Evolutionary conservation across 495 filamentous ascomycete species (phyloP).

Genomic region (Geoglossum glabrum): DNA sequence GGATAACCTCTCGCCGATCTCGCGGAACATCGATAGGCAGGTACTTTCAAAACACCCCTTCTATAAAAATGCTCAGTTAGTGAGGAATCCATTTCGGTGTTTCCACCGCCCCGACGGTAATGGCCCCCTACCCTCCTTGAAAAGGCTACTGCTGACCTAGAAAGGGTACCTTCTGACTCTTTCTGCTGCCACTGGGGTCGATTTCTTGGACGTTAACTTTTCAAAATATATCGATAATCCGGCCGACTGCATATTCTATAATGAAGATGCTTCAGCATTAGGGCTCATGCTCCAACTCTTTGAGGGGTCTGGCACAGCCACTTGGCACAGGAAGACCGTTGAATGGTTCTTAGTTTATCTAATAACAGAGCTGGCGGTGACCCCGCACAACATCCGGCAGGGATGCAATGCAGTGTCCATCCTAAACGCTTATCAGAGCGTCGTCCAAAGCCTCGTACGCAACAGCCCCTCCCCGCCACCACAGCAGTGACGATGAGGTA

Average conservation of each 20-base stretch:
- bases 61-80: slow-evolving; percentile 12
- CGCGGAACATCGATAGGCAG: slow-evolving; percentile 8
- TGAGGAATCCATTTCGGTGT: slow-evolving; percentile 14
- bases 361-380: slow-evolving; percentile 13
- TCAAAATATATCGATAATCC: slow-evolving; percentile 10
- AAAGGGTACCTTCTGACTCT: slow-evolving; percentile 12
- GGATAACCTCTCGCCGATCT: slow-evolving; percentile 9
- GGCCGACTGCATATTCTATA: slow-evolving; percentile 10
- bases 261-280: slow-evolving; percentile 14
- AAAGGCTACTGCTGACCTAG: neutral
- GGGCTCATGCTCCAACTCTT: slow-evolving; percentile 14
- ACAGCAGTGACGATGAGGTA: neutral
- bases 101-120: slow-evolving; percentile 16
- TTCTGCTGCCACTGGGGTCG: slow-evolving; percentile 15
- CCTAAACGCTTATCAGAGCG: slow-evolving; percentile 11
- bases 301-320: slow-evolving; percentile 12
- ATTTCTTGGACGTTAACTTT: slow-evolving; percentile 16
- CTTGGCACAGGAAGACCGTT: slow-evolving; percentile 15
- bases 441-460: slow-evolving; percentile 14
- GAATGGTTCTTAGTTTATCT: slow-evolving; percentile 17
- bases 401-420: slow-evolving; percentile 14
- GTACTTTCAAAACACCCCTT: slow-evolving; percentile 12
- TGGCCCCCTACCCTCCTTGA: neutral
- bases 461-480: neutral
- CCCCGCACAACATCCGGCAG: slow-evolving; percentile 13